Conservation (phyloP, 306 rosid species). For the apple (Malus domestica) region DNA sequence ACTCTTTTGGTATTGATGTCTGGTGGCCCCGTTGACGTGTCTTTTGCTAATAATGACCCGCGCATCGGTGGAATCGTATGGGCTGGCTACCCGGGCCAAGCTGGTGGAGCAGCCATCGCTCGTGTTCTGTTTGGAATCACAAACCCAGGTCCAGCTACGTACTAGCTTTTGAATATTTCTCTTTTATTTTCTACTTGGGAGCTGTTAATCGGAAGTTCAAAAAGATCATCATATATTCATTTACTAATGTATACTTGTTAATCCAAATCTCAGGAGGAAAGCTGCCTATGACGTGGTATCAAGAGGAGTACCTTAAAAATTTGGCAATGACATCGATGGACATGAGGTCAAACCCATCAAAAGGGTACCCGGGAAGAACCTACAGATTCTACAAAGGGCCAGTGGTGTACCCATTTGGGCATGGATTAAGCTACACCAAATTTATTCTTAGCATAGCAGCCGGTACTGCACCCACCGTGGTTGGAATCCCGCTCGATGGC, state of each 20-base stretch:
- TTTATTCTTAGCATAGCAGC: slow-evolving; percentile 45
- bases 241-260: background rate
- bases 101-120: slow-evolving; percentile 84
- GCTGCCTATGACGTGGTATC: slow-evolving; percentile 92
- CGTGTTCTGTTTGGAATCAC: slow-evolving; percentile 54
- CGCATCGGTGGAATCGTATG: slow-evolving; percentile 50
- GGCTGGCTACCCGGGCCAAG: slow-evolving; percentile 95
- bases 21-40: slow-evolving; percentile 74
- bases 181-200: background rate
- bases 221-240: background rate
- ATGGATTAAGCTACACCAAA: slow-evolving; percentile 57
- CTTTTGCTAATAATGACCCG: slow-evolving; percentile 57
- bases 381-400: slow-evolving; percentile 76
- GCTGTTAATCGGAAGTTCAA: background rate
- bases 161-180: background rate
- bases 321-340: slow-evolving; percentile 81
- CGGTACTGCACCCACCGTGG: slow-evolving; percentile 36
- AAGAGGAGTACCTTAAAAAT: slow-evolving; percentile 52
- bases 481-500: slow-evolving; percentile 49
- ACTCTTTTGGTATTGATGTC: slow-evolving; percentile 70
- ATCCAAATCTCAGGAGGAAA: slow-evolving; percentile 48
- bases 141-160: slow-evolving; percentile 45
- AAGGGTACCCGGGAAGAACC: slow-evolving; percentile 74
- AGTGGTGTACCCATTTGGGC: slow-evolving; percentile 72
- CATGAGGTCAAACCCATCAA: slow-evolving; percentile 46